phyloP scores from a whole-genome alignment of 768 basidiomycete species.

The Podaxis sp. region DNA sequence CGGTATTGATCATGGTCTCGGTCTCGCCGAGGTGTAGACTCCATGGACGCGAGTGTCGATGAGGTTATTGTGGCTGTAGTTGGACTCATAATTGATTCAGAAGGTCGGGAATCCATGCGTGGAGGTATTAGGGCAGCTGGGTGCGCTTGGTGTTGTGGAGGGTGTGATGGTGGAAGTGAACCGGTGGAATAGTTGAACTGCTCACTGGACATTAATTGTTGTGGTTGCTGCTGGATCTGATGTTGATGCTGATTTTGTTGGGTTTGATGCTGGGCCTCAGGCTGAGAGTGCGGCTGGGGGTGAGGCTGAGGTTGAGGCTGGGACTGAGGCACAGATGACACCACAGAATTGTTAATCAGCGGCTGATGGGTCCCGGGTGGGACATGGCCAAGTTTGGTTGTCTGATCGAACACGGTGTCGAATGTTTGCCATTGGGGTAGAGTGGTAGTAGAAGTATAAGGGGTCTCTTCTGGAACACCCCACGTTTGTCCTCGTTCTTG shows the following conservation, averaged over 20 bases:
- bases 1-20: conserved; percentile 31
- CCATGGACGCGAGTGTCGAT: background rate
- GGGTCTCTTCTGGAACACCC: conserved; percentile 3
- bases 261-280: background rate
- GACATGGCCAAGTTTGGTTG: conserved; percentile 1
- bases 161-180: background rate
- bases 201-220: background rate
- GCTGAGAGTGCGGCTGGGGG: background rate
- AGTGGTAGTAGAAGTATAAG: conserved; percentile 1
- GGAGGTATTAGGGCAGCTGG: background rate
- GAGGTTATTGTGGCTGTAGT: background rate
- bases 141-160: background rate
- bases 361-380: conserved; percentile 5
- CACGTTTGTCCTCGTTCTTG: conserved; percentile 1
- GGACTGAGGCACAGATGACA: background rate
- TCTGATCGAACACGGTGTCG: background rate
- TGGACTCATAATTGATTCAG: conserved; percentile 12
- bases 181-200: background rate
- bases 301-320: background rate
- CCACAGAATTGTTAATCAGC: conserved; percentile 6
- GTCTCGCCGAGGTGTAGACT: conserved; percentile 15
- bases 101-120: conserved; percentile 5
- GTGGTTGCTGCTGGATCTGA: conserved; percentile 1
- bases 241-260: conserved; percentile 16
- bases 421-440: conserved; percentile 4